These are phyloP conservation scores for Aureobasidium sp. DNA, from an alignment of 2,329 filamentous ascomycete species.

Conservation along the genomic window DNA sequence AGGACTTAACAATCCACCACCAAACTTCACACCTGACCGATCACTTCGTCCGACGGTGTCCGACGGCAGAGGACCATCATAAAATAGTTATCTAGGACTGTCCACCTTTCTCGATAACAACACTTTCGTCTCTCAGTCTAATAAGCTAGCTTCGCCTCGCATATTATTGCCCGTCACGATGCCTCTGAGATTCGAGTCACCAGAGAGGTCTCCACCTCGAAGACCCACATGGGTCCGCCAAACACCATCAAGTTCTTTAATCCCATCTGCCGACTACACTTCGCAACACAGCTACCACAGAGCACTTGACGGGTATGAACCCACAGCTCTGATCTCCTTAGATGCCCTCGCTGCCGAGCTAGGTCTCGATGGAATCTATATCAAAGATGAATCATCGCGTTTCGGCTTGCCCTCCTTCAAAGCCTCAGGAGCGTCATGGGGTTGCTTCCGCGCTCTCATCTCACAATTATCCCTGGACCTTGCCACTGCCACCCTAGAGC, in stretches of 20 bases:
- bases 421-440: slow-evolving; percentile 72
- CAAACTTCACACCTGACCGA: no score
- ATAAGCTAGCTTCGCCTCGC: no score
- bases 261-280: background rate
- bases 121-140: background rate
- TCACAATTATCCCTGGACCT: background rate
- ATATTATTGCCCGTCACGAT: background rate
- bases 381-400: slow-evolving; percentile 64
- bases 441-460: slow-evolving; percentile 49
- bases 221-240: background rate
- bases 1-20: no score
- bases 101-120: background rate
- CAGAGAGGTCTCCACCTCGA: background rate
- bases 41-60: background rate
- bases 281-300: slow-evolving; percentile 43
- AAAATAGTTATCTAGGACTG: background rate
- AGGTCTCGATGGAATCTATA: slow-evolving; percentile 47
- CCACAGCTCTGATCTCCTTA: slow-evolving; percentile 48
- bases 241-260: background rate
- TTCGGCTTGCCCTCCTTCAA: slow-evolving; percentile 70
- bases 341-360: slow-evolving; percentile 48
- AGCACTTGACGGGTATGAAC: slow-evolving; percentile 47
- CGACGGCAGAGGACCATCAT: background rate
- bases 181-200: background rate
- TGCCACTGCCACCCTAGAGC: background rate